phyloP scores from a whole-genome alignment of 768 basidiomycete genomes.

The Agrocybe praecox region DNA sequence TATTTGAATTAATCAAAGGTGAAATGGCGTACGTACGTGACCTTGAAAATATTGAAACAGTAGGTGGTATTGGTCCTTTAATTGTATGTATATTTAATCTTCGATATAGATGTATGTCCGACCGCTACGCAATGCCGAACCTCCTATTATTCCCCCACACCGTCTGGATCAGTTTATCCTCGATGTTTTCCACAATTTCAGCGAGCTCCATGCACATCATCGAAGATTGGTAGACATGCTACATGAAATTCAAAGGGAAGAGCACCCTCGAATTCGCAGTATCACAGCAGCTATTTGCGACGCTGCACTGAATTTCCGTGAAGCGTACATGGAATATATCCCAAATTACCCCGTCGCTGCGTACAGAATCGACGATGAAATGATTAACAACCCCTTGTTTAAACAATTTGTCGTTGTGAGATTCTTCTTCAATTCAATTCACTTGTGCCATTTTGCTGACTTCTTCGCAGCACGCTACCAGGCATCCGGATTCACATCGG shows the following conservation, averaged over 20 bases:
- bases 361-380: slow-evolving; percentile 86
- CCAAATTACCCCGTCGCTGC: slow-evolving; percentile 92
- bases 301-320: slow-evolving; percentile 89
- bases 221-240: slow-evolving; percentile 76
- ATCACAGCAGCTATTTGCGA: slow-evolving; percentile 87
- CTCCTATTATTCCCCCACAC: slow-evolving; percentile 77
- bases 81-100: background rate
- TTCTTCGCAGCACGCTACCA: slow-evolving; percentile 38
- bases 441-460: background rate
- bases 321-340: slow-evolving; percentile 91
- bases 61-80: slow-evolving; percentile 34
- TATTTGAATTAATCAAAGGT: slow-evolving; percentile 94
- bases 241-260: slow-evolving; percentile 85
- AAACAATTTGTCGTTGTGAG: slow-evolving; percentile 78
- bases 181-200: slow-evolving; percentile 90
- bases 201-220: slow-evolving; percentile 76
- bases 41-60: slow-evolving; percentile 82
- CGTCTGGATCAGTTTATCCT: slow-evolving; percentile 75
- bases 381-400: slow-evolving; percentile 78
- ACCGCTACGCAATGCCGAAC: slow-evolving; percentile 71
- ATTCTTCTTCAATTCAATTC: slow-evolving; percentile 9
- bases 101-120: slow-evolving; percentile 75
- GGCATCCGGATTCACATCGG: slow-evolving; percentile 78
- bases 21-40: slow-evolving; percentile 98
- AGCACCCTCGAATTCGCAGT: slow-evolving; percentile 78